Percentiles rank a stretch among this genome's conserved stretches.
These are phyloP conservation scores for Physcia stellaris DNA, from an alignment of 495 filamentous ascomycete species.

Conservation along the genomic window DNA sequence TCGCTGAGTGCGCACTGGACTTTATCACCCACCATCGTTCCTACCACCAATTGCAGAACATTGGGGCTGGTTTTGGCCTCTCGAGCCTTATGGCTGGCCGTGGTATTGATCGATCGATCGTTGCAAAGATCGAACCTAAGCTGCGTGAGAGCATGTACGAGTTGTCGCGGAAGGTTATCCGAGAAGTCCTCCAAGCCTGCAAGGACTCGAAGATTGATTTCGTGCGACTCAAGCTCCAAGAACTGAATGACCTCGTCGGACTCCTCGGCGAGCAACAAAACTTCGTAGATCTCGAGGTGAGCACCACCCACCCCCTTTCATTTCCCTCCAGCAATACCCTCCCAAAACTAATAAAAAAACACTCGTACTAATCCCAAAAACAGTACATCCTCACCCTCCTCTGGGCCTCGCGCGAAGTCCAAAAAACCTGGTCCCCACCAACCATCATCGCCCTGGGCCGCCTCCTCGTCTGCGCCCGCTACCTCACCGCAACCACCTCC, in stretches of 20 bases:
- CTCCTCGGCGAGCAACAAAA: constrained; percentile 46
- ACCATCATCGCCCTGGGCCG: constrained; percentile 42
- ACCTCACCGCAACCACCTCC: constrained; percentile 33
- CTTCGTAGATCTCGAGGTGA: constrained; percentile 45
- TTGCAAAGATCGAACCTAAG: constrained; percentile 25
- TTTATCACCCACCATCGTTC: constrained; percentile 42
- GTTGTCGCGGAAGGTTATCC: constrained; percentile 39
- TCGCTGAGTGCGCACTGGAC: constrained; percentile 38
- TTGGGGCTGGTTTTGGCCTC: constrained; percentile 41
- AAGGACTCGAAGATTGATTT: constrained; percentile 37
- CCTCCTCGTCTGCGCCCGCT: constrained; percentile 43
- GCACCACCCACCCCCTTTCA: constrained; percentile 2
- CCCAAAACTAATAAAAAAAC: neutral
- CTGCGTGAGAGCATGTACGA: constrained; percentile 33
- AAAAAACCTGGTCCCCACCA: constrained; percentile 39
- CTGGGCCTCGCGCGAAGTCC: constrained; percentile 46
- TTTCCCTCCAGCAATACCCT: neutral
- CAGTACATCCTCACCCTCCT: constrained; percentile 40
- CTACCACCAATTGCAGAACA: constrained; percentile 31
- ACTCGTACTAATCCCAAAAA: neutral
- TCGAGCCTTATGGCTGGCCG: constrained; percentile 38
- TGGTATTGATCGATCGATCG: constrained; percentile 24
- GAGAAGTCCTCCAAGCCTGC: constrained; percentile 35
- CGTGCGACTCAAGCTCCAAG: constrained; percentile 33
- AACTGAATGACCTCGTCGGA: constrained; percentile 40